These are phyloP conservation scores for Brassica cretica DNA, from an alignment of 345 rosid genomes.

Conservation along the genomic window DNA sequence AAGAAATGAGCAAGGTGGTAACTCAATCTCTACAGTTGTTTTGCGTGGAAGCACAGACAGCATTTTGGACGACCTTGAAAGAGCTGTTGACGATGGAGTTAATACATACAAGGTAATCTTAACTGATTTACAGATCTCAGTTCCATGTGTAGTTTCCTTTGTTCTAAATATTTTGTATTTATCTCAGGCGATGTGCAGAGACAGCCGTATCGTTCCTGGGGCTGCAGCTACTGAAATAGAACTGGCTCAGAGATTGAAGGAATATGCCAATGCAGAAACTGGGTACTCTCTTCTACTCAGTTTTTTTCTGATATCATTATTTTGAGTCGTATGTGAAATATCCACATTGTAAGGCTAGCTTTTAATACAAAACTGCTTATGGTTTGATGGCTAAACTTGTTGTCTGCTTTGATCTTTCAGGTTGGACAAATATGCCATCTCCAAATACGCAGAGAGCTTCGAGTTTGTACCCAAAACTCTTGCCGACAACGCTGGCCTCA, in stretches of 20 bases:
- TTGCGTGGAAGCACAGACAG: slow-evolving; percentile 96
- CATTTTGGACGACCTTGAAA: slow-evolving; percentile 95
- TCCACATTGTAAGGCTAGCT: not conserved
- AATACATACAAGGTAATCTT: slow-evolving; percentile 85
- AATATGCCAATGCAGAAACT: slow-evolving; percentile 84
- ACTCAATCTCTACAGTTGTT: slow-evolving; percentile 81
- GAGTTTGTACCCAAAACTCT: slow-evolving; percentile 93
- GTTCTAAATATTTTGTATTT: not conserved
- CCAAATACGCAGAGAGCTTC: slow-evolving; percentile 96
- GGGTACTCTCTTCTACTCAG: slow-evolving; percentile 53
- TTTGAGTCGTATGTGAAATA: not conserved
- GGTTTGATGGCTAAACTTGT: slow-evolving; percentile 6
- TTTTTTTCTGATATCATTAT: not conserved
- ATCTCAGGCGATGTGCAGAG: slow-evolving; percentile 93
- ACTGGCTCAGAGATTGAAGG: slow-evolving; percentile 89
- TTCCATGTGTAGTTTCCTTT: not conserved
- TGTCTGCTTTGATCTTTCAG: slow-evolving; percentile 36
- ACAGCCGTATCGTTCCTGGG: slow-evolving; percentile 89
- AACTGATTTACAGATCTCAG: not conserved
- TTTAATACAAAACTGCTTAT: not conserved
- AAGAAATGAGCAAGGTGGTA: slow-evolving; percentile 92
- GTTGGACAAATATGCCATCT: slow-evolving; percentile 93
- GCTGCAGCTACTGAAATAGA: slow-evolving; percentile 98
- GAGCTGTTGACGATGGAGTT: slow-evolving; percentile 99
- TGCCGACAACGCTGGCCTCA: slow-evolving; percentile 95